Evolutionary conservation across 2,329 filamentous ascomycete species (phyloP), one percentile per base, ranked within the genome.

Genomic region (Didymellaceae sp.): DNA sequence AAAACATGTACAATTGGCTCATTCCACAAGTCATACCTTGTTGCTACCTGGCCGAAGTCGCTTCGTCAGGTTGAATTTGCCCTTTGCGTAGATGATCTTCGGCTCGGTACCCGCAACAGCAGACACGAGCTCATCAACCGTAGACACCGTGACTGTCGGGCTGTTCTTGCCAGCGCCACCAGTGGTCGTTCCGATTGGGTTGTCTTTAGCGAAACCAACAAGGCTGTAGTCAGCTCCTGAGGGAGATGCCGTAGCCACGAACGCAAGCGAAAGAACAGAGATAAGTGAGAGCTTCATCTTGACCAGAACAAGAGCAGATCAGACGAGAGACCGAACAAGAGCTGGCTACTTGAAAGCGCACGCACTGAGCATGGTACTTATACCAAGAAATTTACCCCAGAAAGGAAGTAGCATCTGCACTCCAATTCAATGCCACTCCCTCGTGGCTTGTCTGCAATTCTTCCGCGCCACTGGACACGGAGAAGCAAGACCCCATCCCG

Each of bases 11-110:
- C 11, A 14, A 3, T 1, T 14, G 16, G 10, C 17, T 7, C 16
- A 17, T 5, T 11, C 5, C 1, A 9, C 5, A n/a, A 21, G 4
- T 26, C 30, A 17, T 37, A 42, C 48, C 48, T 52, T 52, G 59
- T 81, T 78, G 45, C 74, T 76, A 17, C 77, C 77, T 16, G 80
- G 62, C 40, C 69, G 71, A 8, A 80, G 71, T 16, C 77, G 75
- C 0, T 72, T 51, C 2, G 75, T 68, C 0, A 80, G 67, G 16
- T 68, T 71, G 64, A 79, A 74, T 6, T 65, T 66, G 14, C 76
- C 77, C 18, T 73, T 74, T 39, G 79, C 71, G 35, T 77, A 74
- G 24, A 83, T 73, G 26, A 74, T 77, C 11, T 56, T 58, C 2
- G 67, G 65, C 8, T 52, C 55, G 28, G 55, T 56, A 17, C 57